Conservation (phyloP, 805 yeast genomes). For the Brettanomyces sp. region DNA sequence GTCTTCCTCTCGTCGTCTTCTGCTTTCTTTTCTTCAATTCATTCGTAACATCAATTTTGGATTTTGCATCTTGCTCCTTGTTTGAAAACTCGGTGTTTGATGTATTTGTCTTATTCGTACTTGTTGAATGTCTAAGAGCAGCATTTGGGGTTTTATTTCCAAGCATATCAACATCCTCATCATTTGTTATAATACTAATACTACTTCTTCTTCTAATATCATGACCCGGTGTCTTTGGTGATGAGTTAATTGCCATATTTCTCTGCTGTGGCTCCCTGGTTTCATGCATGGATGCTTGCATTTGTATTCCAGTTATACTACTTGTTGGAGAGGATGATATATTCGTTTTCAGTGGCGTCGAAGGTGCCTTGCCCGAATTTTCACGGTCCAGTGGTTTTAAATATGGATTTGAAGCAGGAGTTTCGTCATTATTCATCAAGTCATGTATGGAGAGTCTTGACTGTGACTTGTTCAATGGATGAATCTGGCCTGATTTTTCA, state of each 20-base stretch:
- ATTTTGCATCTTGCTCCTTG: background rate
- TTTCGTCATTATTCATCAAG: slow-evolving; percentile 20
- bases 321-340: background rate
- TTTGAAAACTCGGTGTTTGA: background rate
- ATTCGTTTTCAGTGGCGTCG: background rate
- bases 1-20: background rate
- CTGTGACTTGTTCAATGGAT: slow-evolving; percentile 7
- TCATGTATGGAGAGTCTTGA: slow-evolving; percentile 24
- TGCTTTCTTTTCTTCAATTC: background rate
- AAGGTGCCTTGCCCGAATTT: background rate
- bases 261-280: background rate
- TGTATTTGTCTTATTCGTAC: background rate
- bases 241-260: background rate
- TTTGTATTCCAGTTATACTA: background rate
- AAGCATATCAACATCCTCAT: slow-evolving; percentile 33
- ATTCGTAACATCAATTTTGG: no score
- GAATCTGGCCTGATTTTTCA: background rate
- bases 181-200: slow-evolving; percentile 32
- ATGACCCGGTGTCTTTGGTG: background rate
- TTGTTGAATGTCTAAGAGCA: slow-evolving; percentile 4
- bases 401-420: background rate
- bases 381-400: background rate
- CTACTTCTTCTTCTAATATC: slow-evolving; percentile 17
- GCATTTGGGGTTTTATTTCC: slow-evolving; percentile 30
- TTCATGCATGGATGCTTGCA: background rate